These are phyloP conservation scores for Jasminum sambac DNA, from an alignment of 257 asterid species.

Conservation along the genomic window DNA sequence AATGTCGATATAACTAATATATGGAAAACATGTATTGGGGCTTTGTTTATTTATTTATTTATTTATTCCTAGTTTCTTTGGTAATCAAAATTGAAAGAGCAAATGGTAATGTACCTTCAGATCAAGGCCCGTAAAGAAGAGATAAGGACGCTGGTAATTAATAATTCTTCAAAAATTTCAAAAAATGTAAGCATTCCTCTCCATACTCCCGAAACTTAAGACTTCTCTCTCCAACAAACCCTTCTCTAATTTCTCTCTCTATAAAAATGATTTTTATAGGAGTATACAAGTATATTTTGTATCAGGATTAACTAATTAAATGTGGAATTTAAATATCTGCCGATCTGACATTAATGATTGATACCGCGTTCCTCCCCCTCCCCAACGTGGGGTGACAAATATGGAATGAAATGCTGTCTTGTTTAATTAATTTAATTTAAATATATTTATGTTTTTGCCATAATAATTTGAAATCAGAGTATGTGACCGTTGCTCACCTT, in stretches of 20 bases:
- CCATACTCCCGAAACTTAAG: slow-evolving; percentile 42
- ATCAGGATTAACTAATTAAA: not conserved
- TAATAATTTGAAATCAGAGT: not conserved
- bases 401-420: slow-evolving; percentile 19
- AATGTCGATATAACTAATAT: not conserved
- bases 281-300: not conserved
- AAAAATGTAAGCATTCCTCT: slow-evolving; percentile 48
- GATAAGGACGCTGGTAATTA: slow-evolving; percentile 39
- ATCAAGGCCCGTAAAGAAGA: slow-evolving; percentile 32
- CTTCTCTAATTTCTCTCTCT: slow-evolving; percentile 27
- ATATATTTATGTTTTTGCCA: not conserved
- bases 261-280: not conserved
- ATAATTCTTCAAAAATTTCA: slow-evolving; percentile 41
- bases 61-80: slow-evolving; percentile 6
- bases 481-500: not conserved
- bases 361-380: slow-evolving; percentile 23
- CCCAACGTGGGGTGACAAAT: slow-evolving; percentile 16
- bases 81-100: not conserved
- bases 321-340: not conserved
- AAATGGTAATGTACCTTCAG: slow-evolving; percentile 30
- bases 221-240: slow-evolving; percentile 31
- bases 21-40: not conserved
- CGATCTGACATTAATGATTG: slow-evolving; percentile 29
- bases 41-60: not conserved
- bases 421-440: not conserved